Evolutionary conservation across 2,329 filamentous ascomycete genomes (phyloP).

Genomic region (Exophiala sp.): DNA sequence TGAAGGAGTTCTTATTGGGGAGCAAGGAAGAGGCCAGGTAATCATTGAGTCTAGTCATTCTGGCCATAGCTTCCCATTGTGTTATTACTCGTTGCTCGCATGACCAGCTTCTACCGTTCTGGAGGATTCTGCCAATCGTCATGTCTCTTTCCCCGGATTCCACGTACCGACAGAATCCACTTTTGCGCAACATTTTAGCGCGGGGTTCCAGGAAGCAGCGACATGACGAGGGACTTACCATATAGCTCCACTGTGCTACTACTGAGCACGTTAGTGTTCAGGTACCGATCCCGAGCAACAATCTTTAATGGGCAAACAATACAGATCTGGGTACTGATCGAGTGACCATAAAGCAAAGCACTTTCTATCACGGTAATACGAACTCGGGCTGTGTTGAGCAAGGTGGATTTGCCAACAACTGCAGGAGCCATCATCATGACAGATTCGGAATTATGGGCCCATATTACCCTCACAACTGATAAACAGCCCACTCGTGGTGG

Average conservation of each 20-base stretch:
- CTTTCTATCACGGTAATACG: too few species aligned
- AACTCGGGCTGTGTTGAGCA: too few species aligned
- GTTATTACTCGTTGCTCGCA: constrained; percentile 17
- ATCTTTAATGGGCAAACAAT: neutral
- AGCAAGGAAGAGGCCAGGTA: neutral
- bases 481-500: too few species aligned
- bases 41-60: neutral
- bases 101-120: constrained; percentile 17
- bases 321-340: neutral
- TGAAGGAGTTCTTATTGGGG: neutral
- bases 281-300: neutral
- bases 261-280: neutral
- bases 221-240: neutral
- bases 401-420: too few species aligned
- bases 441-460: too few species aligned
- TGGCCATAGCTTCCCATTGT: neutral
- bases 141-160: constrained; percentile 24
- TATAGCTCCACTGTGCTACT: neutral
- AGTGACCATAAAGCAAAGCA: too few species aligned
- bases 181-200: constrained; percentile 13
- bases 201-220: constrained; percentile 8
- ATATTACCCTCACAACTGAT: too few species aligned
- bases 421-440: too few species aligned
- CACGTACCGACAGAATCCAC: constrained; percentile 1
- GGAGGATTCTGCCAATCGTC: constrained; percentile 18